Base-by-base conservation (phyloP, 2,329 filamentous ascomycete species). In the Aspergillus oerlinghausenensis region DNA sequence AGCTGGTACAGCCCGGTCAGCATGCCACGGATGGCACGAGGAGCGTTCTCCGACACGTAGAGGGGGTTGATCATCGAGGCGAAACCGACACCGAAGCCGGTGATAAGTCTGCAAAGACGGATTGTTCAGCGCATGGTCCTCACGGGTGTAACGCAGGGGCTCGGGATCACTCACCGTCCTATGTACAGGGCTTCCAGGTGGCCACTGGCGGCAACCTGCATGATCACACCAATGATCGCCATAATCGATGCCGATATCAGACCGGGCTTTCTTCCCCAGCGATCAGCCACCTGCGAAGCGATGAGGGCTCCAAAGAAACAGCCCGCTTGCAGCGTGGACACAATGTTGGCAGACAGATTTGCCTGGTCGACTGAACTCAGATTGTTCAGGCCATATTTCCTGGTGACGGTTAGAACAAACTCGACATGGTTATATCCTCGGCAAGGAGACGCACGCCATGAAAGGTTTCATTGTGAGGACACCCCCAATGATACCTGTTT, bases 281-380 rank as follows among this genome's bases (percentile, higher is more conserved):
- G 68, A 55, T 79, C 75, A 4, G 77, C 73, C 8, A 67, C 51
- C 2, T 59, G 65, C 38, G 67, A 68, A 25, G 75, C 80, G 54
- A 82, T 59, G 60, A 89, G 77, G 57, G 84, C 84, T 38, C 86
- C 85, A 52, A 82, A 77, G 69, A 89, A 88, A 60, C 84, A 87
- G 51, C 87, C 87, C 45, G 82, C 86, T 72, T 89, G 86, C 9
- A 89, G 79, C 0, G 84, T 87, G n/a, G 85, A 88, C 28, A 88
- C 87, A 56, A 90, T 86, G 67, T 88, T 88, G 61, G 86, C 84
- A 49, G 81, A 81, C 50, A 88, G 75, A 62, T 85, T 80, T 29
- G 82, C 81, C 40, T 74, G 70, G 3, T 72, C 79, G 2, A 76
- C 70, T 29, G 71, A 67, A 51, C 72, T 70, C 26, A 75, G 66